Evolutionary conservation across 2,329 filamentous ascomycete species (phyloP), one percentile per base, ranked within the genome.

Genomic region (Botrytis elliptica): DNA sequence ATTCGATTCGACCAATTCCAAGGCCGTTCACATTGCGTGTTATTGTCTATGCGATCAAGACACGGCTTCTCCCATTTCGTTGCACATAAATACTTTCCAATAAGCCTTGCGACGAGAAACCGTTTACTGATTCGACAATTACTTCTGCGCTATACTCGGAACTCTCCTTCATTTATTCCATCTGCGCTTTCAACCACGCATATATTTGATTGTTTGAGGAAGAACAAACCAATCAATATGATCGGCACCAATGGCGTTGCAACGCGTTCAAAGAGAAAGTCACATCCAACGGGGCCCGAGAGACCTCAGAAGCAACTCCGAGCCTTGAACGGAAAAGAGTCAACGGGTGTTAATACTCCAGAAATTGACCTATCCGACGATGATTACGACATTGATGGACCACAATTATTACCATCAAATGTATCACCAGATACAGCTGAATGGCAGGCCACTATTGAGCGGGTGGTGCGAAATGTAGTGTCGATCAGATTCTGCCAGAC

Each of bases 401-500:
- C 77, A 62, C 75, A 81, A 79, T 74, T 81, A 74, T 14, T 84
- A 73, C 82, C 84, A 72, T 82, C 84, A 75, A 82, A 83, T 74
- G 80, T 86, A 77, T 42, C 52, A 33, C 85, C 81, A 71, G 85
- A 85, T 76, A 93, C 91, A 4, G 90, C 90, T 38, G 95, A 97
- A 84, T 99, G 96, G 96, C 95, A 98, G 83, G 92, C 91, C 69
- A 98, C 95, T 0, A 97, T 98, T 75, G 95, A 98, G 83, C 92
- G 90, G 75, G 96, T 99, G 4, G 95, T 99, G 71, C 91, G 92
- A 81, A 97, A 95, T 78, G 96, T 98, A 29, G 96, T 99, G 68
- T 97, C 95, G n/a, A 98, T 99, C 80, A 93, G 97, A 78, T 99
- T 99, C 85, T 98, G 95, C 82, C 94, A 98, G 86, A 98, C 96